These are phyloP conservation scores for Aspergillus fructus DNA, from an alignment of 2,329 filamentous ascomycete species.

Conservation along the genomic window DNA sequence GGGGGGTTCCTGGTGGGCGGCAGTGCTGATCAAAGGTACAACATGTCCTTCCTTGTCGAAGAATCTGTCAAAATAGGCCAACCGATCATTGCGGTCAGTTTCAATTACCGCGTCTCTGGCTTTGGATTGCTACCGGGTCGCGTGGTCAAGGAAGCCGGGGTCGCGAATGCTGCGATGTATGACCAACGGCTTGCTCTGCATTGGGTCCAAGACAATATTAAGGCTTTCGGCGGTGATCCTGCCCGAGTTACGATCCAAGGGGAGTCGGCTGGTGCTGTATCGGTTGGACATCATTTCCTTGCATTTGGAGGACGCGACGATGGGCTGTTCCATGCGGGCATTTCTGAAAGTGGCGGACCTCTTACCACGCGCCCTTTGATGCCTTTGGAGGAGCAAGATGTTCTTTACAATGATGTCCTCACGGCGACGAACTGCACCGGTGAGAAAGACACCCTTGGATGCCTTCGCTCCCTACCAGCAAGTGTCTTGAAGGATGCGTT, in stretches of 20 bases:
- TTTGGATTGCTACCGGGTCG: constrained; percentile 51
- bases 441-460: neutral
- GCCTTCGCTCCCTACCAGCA: neutral
- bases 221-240: constrained; percentile 13
- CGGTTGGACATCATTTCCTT: constrained; percentile 19
- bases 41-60: neutral
- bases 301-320: constrained; percentile 26
- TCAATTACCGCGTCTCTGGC: constrained; percentile 51
- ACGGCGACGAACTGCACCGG: neutral
- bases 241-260: constrained; percentile 16
- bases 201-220: constrained; percentile 6
- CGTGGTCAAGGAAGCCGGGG: constrained; percentile 22
- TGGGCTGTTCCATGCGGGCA: constrained; percentile 23
- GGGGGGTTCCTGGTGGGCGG: constrained; percentile 38
- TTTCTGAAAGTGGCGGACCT: constrained; percentile 17
- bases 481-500: too few relatives aligned
- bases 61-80: constrained; percentile 49
- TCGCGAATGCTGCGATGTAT: constrained; percentile 29
- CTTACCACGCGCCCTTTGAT: neutral
- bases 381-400: too few relatives aligned
- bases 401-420: neutral
- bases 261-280: constrained; percentile 15
- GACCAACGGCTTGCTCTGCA: constrained; percentile 31
- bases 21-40: constrained; percentile 20
- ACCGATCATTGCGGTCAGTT: constrained; percentile 51